Evolutionary conservation across 768 basidiomycete species (phyloP).

Genomic region (Termitomyces sp.): DNA sequence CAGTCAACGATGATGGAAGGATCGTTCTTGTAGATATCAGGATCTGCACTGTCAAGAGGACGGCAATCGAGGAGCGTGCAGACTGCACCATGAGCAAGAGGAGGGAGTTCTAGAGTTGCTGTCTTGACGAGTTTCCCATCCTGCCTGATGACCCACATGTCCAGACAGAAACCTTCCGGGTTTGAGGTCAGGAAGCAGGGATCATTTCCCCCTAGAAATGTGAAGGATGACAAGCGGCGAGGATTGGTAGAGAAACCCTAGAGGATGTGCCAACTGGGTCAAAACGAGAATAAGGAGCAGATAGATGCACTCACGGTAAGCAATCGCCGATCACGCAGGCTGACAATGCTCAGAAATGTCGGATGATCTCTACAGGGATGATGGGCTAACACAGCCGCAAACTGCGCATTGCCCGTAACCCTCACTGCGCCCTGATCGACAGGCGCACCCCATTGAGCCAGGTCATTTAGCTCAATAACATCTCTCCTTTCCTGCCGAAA

Average conservation of each 20-base stretch:
- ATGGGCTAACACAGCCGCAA: slow-evolving; percentile 3
- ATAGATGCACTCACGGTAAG: neutral
- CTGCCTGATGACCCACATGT: neutral
- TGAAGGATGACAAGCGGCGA: neutral
- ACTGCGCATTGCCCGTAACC: neutral
- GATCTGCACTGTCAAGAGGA: slow-evolving; percentile 5
- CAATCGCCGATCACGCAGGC: neutral
- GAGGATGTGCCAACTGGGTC: neutral
- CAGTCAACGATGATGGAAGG: slow-evolving; percentile 7
- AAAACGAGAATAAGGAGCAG: neutral
- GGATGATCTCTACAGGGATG: neutral
- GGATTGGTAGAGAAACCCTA: neutral
- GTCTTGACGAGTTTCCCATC: slow-evolving; percentile 1
- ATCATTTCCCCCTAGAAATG: slow-evolving; percentile 4
- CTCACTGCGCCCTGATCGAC: neutral
- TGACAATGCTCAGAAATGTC: neutral
- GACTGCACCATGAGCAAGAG: neutral
- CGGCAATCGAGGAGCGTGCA: slow-evolving; percentile 2
- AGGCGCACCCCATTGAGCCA: neutral
- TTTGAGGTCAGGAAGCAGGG: slow-evolving; percentile 5
- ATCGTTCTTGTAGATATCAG: slow-evolving; percentile 1
- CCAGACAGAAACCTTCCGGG: neutral
- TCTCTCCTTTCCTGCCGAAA: neutral
- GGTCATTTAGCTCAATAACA: neutral
- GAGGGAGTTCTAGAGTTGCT: slow-evolving; percentile 5